Percentiles rank a stretch among this genome's conserved stretches.
These are phyloP conservation scores for Phytophthora agathidicida DNA, from an alignment of 352 stramenopile genomes.

Conservation along the genomic window DNA sequence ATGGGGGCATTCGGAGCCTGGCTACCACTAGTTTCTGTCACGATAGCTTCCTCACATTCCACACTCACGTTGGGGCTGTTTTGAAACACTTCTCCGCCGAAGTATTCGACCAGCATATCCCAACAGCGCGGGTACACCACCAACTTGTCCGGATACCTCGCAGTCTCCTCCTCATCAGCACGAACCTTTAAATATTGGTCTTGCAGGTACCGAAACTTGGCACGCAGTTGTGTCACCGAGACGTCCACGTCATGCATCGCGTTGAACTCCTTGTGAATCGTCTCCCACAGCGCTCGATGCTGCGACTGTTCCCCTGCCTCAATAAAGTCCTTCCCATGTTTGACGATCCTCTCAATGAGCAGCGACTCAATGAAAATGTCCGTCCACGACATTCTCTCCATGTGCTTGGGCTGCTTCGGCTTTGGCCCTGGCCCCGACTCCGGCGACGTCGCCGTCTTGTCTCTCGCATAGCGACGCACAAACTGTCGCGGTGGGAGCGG, in stretches of 20 bases:
- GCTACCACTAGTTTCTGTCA: background rate
- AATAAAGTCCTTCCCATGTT: slow-evolving; percentile 22
- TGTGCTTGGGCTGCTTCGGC: slow-evolving; percentile 9
- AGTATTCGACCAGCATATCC: slow-evolving; percentile 34
- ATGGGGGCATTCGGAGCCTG: background rate
- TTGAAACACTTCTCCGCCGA: slow-evolving; percentile 9
- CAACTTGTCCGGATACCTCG: slow-evolving; percentile 8
- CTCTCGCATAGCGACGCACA: slow-evolving; percentile 6
- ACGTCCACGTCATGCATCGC: slow-evolving; percentile 12
- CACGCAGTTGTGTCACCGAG: slow-evolving; percentile 26
- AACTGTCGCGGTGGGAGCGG: slow-evolving; percentile 21
- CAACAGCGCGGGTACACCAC: slow-evolving; percentile 34
- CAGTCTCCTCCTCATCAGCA: slow-evolving; percentile 17
- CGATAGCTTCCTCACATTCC: background rate
- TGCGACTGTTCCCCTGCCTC: slow-evolving; percentile 8
- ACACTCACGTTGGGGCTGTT: background rate
- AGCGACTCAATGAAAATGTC: slow-evolving; percentile 29
- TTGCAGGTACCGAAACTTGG: slow-evolving; percentile 32
- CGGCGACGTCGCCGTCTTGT: slow-evolving; percentile 18
- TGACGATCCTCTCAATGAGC: slow-evolving; percentile 23
- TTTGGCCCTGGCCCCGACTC: too few species aligned
- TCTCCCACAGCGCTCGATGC: slow-evolving; percentile 25
- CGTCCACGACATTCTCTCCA: slow-evolving; percentile 29
- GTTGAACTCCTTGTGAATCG: slow-evolving; percentile 26
- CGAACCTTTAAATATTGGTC: slow-evolving; percentile 25